Base-by-base conservation (phyloP, 768 basidiomycete genomes). In the Pulveroboletus ravenelii region DNA sequence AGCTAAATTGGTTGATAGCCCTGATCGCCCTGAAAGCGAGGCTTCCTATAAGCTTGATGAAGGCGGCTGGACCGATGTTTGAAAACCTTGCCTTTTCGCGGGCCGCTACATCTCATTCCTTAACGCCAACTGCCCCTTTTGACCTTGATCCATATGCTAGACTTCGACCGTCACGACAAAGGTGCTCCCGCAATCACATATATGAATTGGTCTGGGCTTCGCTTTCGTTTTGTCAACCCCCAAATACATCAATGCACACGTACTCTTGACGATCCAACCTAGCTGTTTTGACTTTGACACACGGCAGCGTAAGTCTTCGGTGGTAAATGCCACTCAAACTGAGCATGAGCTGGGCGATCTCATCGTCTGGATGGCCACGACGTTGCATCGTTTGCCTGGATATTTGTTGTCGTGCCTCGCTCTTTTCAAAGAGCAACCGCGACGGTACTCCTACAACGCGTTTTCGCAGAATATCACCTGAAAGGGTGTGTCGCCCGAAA, bases 1-100 rank as follows among this genome's bases (percentile, higher is more conserved):
- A 27, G 90, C 90, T 7, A 93, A 93, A 62, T 74, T 93, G 4
- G 91, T 93, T 25, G 90, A 93, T 65, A 91, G 89, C 60, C 90
- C 90, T 5, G 90, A 93, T 60, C 78, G 84, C 41, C 90, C 90
- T 15, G 90, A 93, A 70, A 90, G 88, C 64, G 90, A 93, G 68
- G 90, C 91, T 8, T 89, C 90, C 4, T 93, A 93, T 69, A 93
- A 92, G 65, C 73, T 93, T 27, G 89, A 92, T 61, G 90, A 92
- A 74, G 90, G 90, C 35, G 90, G 90, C 29, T 93, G 90, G 90
- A 77, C 82, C 17, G 90, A 93, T 62, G 82, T 92, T 52, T 93
- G 65, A 81, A 47, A 45, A 3, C n/a, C 3, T 38, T 39, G 17
- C 39, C 25, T 25, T 30, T 46, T 27, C 9, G 8, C 30, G 23